Base-by-base conservation (phyloP, 73 alveolate genomes). In the Blepharisma stoltei region DNA sequence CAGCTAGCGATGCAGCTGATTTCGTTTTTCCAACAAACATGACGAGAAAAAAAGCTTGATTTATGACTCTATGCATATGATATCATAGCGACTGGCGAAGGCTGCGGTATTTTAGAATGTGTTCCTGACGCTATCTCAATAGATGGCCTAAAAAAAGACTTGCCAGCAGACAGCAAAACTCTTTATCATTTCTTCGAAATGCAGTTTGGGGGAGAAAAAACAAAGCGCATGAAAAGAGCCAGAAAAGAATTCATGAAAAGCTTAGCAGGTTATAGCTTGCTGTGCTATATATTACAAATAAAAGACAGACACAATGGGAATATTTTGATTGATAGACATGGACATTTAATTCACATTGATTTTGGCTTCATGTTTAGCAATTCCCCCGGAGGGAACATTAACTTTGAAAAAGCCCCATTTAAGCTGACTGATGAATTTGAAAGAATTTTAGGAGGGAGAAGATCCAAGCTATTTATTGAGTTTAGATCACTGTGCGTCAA, bases 221-320 rank as follows among this genome's bases (percentile, higher is more conserved):
- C 84, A 53, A 70, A 75, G 11, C n/a, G 27, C 3, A 95, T 90
- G 65, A 95, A 94, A 81, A 95, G 90, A 82, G 99, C 99, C 9
- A 89, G 94, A 83, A 92, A 89, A 76, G 90, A 93, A 76, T 97
- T 95, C 78, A 91, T 93, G 48, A 95, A 91, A 73, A 88, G 98
- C 50, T 83, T 97, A 77, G 99, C 99, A 7, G 99, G 98, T 4
- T 97, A 97, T 83, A 93, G 98, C 20, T 80, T 97, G 38, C 94
- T 92, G 68, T 95, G 99, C 87, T 97, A 95, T 80, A 76, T 97
- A 25, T 85, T 97, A 54, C 89, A 95, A 77, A 94, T 97, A 11
- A 97, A 94, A 73, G 99, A 97, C 82, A 87, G 99, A 68, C 99
- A 97, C 82, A 97, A 97, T 88, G 99, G 99, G 14, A 97, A 97